Percentiles rank a stretch among this genome's conserved stretches.
Conservation (phyloP, 306 rosid species). For the Vachellia pachyceras region DNA sequence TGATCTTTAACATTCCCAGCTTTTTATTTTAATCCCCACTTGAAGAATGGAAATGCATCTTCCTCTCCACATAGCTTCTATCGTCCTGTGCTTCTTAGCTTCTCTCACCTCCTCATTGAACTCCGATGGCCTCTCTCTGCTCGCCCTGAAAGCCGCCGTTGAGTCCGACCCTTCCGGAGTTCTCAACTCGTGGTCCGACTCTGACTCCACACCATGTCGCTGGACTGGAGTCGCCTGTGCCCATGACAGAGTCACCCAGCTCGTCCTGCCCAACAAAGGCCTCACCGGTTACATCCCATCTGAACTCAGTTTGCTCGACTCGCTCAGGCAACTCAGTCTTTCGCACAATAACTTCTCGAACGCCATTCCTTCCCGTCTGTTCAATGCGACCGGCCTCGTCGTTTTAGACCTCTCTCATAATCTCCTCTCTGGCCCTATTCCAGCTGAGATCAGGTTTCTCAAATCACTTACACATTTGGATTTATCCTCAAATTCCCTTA, state of each 20-base stretch:
- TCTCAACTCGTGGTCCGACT: constrained; percentile 68
- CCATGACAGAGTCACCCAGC: constrained; percentile 63
- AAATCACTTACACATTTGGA: constrained; percentile 61
- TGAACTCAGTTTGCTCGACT: constrained; percentile 65
- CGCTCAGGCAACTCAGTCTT: constrained; percentile 59
- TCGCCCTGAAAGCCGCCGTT: constrained; percentile 81
- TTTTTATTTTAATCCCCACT: background rate
- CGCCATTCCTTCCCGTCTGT: constrained; percentile 60
- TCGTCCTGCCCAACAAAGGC: constrained; percentile 56
- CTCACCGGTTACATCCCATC: constrained; percentile 80
- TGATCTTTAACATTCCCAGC: constrained; percentile 16
- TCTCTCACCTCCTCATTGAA: constrained; percentile 45
- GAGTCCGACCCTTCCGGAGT: constrained; percentile 59
- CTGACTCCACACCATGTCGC: constrained; percentile 70
- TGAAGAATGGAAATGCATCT: constrained; percentile 17
- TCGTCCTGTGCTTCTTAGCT: constrained; percentile 7
- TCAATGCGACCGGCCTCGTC: constrained; percentile 59
- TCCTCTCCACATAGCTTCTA: constrained; percentile 6
- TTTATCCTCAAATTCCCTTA: constrained; percentile 65
- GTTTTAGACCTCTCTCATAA: constrained; percentile 77
- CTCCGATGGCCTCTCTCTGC: constrained; percentile 80
- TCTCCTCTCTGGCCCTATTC: constrained; percentile 65
- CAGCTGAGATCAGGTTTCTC: constrained; percentile 47
- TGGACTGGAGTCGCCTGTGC: constrained; percentile 74
- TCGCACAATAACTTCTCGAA: constrained; percentile 69